These are phyloP conservation scores for Begonia loranthoides DNA, from an alignment of 306 rosid species.

Conservation along the genomic window DNA sequence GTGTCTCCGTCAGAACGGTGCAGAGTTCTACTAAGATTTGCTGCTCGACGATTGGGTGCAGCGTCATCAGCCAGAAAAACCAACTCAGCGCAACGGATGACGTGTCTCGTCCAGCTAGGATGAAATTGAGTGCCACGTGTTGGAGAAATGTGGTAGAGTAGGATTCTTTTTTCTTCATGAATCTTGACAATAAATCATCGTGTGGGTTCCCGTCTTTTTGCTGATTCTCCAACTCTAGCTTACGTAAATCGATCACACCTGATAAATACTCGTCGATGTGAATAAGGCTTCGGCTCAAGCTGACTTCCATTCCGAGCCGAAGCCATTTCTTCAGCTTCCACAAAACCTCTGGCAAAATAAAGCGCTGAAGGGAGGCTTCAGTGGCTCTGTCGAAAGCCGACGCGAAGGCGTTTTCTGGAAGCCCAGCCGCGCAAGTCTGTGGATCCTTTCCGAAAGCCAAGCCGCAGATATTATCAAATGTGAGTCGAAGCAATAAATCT, in stretches of 20 bases:
- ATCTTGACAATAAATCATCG: constrained; percentile 71
- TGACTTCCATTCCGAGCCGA: constrained; percentile 78
- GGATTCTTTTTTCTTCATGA: constrained; percentile 71
- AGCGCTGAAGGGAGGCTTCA: constrained; percentile 71
- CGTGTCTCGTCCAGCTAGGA: constrained; percentile 95
- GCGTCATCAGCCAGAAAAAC: constrained; percentile 74
- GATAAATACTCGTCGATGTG: constrained; percentile 65
- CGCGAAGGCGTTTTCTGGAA: constrained; percentile 52
- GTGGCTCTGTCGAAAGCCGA: constrained; percentile 79
- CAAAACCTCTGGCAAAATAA: constrained; percentile 54
- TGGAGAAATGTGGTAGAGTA: constrained; percentile 60
- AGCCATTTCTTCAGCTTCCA: constrained; percentile 85
- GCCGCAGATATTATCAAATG: constrained; percentile 86
- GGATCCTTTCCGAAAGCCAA: constrained; percentile 80
- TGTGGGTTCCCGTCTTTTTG: constrained; percentile 49
- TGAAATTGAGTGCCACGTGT: constrained; percentile 81
- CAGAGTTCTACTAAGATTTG: constrained; percentile 45
- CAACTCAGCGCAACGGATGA: constrained; percentile 71
- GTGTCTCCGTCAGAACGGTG: constrained; percentile 49
- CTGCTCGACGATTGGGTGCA: constrained; percentile 49
- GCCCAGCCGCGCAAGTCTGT: constrained; percentile 41
- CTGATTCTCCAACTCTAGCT: constrained; percentile 55
- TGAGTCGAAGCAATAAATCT: constrained; percentile 65
- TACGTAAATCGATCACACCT: constrained; percentile 56
- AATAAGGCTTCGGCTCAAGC: constrained; percentile 63